phyloP scores from a whole-genome alignment of 1,284 basidiomycete genomes.

The Leccinum huronense region DNA sequence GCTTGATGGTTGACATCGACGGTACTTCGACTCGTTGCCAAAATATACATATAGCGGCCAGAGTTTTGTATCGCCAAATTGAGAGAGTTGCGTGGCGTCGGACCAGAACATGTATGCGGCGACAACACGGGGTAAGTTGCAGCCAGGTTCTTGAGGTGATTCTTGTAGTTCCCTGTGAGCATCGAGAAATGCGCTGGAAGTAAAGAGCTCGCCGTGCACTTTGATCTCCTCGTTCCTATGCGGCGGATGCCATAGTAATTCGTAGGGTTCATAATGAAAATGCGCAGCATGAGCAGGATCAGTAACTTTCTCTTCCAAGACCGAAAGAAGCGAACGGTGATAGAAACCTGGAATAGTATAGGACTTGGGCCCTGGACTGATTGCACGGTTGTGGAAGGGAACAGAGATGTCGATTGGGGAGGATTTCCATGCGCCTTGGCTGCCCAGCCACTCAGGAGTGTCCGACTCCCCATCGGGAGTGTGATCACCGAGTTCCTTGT shows the following conservation, averaged over 20 bases:
- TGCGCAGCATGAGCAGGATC: neutral
- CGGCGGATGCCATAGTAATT: neutral
- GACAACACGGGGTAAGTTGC: slow-evolving; percentile 1
- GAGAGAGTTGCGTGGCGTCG: neutral
- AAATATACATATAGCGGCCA: neutral
- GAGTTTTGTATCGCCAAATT: neutral
- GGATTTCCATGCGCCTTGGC: slow-evolving; percentile 1
- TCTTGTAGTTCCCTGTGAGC: slow-evolving; percentile 1
- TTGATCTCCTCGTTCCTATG: neutral
- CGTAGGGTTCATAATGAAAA: slow-evolving; percentile 1
- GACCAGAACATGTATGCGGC: slow-evolving; percentile 1
- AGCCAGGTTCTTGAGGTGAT: neutral
- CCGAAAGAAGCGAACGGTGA: neutral
- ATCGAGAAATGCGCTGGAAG: neutral
- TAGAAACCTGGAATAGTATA: slow-evolving; percentile 1
- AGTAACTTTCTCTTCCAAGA: neutral
- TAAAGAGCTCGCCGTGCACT: neutral
- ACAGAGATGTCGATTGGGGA: neutral
- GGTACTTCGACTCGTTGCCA: neutral
- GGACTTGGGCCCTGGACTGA: neutral
- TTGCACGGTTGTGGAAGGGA: neutral
- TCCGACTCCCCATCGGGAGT: neutral
- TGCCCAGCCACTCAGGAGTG: neutral
- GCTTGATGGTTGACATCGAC: neutral
- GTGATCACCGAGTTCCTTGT: neutral